Base-by-base conservation (phyloP, 2,329 filamentous ascomycete species). In the Calonectria multiphialidica region DNA sequence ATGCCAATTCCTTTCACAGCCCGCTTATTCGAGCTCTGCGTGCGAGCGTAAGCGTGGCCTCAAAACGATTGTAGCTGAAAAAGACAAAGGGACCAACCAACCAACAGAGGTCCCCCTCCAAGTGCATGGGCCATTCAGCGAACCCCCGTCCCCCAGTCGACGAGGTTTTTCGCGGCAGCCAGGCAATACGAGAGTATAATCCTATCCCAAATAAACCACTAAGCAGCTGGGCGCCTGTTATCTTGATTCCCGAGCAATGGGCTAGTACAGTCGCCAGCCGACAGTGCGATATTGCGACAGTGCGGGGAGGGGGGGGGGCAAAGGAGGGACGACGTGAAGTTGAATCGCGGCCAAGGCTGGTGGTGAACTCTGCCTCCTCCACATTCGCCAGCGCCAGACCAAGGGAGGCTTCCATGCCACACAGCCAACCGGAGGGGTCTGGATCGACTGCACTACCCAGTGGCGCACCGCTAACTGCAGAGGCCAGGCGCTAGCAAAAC, bases 171-270 rank as follows among this genome's bases (percentile, higher is more conserved):
- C 25, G 23, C 57, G 30, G 37, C 45, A 23, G 23, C 40, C 12
- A 70, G 49, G 57, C 18, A 68, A 70, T 70, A 70, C 68, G 68
- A 70, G 61, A 42, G 61, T 40, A 53, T 49, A 70, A 70, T 70
- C 68, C 47, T 50, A 28, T 30, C 7, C 12, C 37, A n/a, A n/a
- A 33, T 16, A 62, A 18, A 30, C n/a, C 12, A 16, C 23, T 28
- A 28, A 25, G 35, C 35, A 16, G 53, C 53, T 59, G 53, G 53
- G 53, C 53, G 33, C 23, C 13, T 12, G 53, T 23, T 37, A 21
- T n/a, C 9, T 35, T 37, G 30, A 8, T 7, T 13, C 23, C 30
- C 21, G 35, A 23, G 33, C 33, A 59, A 23, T 59, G 33, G 53
- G 33, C 40, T 6, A 8, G 21, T 16, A 9, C 13, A 21, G 53